phyloP scores from a whole-genome alignment of 345 rosid species.

The Ceriops tagal region DNA sequence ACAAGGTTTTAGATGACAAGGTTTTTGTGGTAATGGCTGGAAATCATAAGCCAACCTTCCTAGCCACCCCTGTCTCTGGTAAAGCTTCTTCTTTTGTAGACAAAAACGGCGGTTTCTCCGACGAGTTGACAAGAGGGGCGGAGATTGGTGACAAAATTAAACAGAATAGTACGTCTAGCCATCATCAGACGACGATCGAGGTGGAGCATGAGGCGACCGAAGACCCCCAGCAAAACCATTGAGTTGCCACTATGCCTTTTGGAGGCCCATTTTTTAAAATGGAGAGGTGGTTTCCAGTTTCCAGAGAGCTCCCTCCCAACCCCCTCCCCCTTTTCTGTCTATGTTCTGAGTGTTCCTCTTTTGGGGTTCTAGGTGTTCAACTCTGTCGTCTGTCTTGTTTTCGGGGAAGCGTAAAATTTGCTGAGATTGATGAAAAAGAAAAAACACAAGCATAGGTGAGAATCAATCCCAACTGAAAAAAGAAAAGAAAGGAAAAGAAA shows the following conservation, averaged over 20 bases:
- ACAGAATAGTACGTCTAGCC: background rate
- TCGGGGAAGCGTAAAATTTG: slow-evolving; percentile 44
- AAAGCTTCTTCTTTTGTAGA: background rate
- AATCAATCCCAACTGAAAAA: background rate
- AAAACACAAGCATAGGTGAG: slow-evolving; percentile 2
- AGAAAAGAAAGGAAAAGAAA: no score
- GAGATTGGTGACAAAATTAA: slow-evolving; percentile 33
- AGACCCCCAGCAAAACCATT: background rate
- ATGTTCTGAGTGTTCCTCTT: background rate
- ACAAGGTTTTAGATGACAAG: slow-evolving; percentile 20
- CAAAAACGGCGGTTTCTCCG: no score
- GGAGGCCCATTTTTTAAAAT: background rate
- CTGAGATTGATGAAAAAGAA: slow-evolving; percentile 29
- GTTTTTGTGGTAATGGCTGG: slow-evolving; percentile 34
- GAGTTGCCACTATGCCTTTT: background rate
- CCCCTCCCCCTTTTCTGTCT: background rate
- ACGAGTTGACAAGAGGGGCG: background rate
- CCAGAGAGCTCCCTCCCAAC: background rate
- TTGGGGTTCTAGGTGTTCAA: slow-evolving; percentile 14
- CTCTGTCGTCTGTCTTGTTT: slow-evolving; percentile 3
- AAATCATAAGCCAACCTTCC: slow-evolving; percentile 24
- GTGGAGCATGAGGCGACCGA: background rate
- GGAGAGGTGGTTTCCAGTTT: background rate
- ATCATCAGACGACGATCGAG: background rate
- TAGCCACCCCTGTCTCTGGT: slow-evolving; percentile 28